These are phyloP conservation scores for Cucumis hystrix DNA, from an alignment of 306 rosid species.

Conservation along the genomic window DNA sequence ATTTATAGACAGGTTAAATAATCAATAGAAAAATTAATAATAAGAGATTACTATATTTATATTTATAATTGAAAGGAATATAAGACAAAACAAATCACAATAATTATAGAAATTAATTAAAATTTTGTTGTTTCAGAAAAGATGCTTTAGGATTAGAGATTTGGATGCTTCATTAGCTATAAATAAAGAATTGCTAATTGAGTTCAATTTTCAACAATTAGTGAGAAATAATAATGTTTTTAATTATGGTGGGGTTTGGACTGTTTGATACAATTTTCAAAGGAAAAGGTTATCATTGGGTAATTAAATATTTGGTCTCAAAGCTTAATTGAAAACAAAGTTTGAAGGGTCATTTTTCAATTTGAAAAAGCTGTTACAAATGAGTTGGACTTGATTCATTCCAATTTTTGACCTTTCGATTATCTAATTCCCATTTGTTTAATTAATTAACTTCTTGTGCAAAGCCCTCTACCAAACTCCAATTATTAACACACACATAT, in stretches of 20 bases:
- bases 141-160: neutral
- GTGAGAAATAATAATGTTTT: neutral
- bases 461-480: neutral
- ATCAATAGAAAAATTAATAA: too few species aligned
- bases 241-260: neutral
- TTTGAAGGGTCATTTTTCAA: neutral
- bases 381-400: conserved; percentile 2
- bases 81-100: too few species aligned
- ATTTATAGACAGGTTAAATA: neutral
- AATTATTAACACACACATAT: neutral
- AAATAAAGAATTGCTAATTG: neutral
- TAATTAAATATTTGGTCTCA: neutral
- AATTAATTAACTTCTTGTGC: neutral
- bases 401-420: neutral
- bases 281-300: neutral
- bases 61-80: too few species aligned
- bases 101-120: too few species aligned
- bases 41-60: too few species aligned
- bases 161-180: neutral
- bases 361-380: neutral
- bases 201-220: conserved; percentile 1
- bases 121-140: neutral
- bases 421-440: neutral
- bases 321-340: neutral
- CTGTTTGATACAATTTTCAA: neutral